Evolutionary conservation across 257 asterid species (phyloP).

Genomic region (Leptodermis oblonga): DNA sequence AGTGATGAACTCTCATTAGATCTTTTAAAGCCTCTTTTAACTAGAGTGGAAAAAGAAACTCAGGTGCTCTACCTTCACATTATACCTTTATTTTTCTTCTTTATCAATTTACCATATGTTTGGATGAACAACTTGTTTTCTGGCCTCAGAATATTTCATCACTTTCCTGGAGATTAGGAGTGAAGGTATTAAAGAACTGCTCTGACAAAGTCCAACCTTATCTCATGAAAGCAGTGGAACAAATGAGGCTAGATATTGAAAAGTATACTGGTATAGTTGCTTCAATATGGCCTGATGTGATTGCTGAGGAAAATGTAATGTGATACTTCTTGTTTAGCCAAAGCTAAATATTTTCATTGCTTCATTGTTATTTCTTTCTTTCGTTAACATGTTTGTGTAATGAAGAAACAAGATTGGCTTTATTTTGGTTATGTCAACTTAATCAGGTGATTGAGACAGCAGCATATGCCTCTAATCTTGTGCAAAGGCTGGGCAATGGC

Average conservation of each 20-base stretch:
- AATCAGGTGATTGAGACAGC: constrained; percentile 20
- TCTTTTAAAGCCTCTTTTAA: constrained; percentile 30
- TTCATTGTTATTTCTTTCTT: neutral
- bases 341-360: neutral
- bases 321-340: neutral
- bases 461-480: neutral
- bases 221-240: constrained; percentile 28
- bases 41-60: constrained; percentile 34
- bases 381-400: neutral
- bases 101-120: neutral
- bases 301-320: constrained; percentile 23
- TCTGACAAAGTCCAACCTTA: constrained; percentile 27
- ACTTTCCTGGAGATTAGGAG: constrained; percentile 30
- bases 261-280: constrained; percentile 23
- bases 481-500: constrained; percentile 14
- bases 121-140: constrained; percentile 9
- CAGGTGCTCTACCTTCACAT: constrained; percentile 21
- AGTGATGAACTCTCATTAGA: constrained; percentile 33
- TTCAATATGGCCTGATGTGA: constrained; percentile 26
- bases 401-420: neutral
- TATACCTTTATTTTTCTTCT: neutral
- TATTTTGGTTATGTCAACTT: constrained; percentile 1
- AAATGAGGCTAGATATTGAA: constrained; percentile 18
- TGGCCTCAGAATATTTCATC: constrained; percentile 29
- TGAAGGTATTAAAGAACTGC: constrained; percentile 28